A percentile compares a stretch with the other conserved stretches of the same genome.
Evolutionary conservation across 306 rosid species (phyloP).

Genomic region (Spatholobus suberectus): DNA sequence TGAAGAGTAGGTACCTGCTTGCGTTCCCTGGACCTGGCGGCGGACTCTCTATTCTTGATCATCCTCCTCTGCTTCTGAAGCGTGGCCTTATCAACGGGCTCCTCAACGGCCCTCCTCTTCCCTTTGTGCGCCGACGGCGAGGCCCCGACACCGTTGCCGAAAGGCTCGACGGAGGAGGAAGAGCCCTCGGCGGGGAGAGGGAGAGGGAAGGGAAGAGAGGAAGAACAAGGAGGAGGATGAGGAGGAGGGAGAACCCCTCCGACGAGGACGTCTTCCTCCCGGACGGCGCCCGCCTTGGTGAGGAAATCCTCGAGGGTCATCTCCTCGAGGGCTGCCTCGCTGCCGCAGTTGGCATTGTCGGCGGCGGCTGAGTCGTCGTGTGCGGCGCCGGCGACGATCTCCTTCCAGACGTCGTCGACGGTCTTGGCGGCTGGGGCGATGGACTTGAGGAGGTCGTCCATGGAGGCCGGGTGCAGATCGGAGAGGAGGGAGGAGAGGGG

Average conservation of each 20-base stretch:
- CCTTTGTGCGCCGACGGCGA: conserved; percentile 34
- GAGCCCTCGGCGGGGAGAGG: conserved; percentile 27
- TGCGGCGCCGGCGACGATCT: conserved; percentile 55
- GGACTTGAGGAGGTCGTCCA: conserved; percentile 82
- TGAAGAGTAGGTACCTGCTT: conserved; percentile 62
- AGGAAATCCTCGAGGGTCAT: conserved; percentile 77
- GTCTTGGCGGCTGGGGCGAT: conserved; percentile 20
- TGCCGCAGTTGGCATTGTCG: not conserved
- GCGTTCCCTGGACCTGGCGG: conserved; percentile 94
- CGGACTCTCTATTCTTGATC: conserved; percentile 95
- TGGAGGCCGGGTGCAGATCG: not conserved
- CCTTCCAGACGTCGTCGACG: conserved; percentile 76
- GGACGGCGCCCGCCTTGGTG: conserved; percentile 61
- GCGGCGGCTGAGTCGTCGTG: not conserved
- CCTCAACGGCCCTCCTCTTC: conserved; percentile 71
- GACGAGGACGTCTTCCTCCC: conserved; percentile 66
- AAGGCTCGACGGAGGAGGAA: conserved; percentile 30
- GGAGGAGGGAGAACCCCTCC: conserved; percentile 21
- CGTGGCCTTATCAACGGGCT: conserved; percentile 77
- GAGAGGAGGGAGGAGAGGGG: conserved; percentile 24
- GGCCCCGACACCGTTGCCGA: conserved; percentile 10
- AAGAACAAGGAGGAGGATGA: not conserved
- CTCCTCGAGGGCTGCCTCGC: not conserved
- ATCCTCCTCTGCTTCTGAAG: conserved; percentile 81
- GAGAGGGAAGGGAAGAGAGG: not conserved